A percentile compares a stretch with the other conserved stretches of the same genome.
Evolutionary conservation across 345 rosid species (phyloP).

Genomic region (Conringia planisiliqua): DNA sequence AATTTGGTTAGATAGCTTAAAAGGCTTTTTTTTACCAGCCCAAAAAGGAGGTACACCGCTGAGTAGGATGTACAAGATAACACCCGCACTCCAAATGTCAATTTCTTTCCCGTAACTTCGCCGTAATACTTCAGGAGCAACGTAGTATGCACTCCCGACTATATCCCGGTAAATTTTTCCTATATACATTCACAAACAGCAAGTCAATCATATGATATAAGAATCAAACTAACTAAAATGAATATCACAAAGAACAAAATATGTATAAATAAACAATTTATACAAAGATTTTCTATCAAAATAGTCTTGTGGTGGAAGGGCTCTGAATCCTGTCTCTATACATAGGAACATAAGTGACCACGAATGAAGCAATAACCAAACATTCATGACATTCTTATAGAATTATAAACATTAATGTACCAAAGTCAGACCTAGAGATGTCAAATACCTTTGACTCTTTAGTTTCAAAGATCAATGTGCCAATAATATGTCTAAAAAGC

Average conservation of each 20-base stretch:
- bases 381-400: neutral
- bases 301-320: neutral
- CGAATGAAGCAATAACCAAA: neutral
- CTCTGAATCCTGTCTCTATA: neutral
- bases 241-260: neutral
- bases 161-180: slow-evolving; percentile 70
- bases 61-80: slow-evolving; percentile 81
- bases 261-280: neutral
- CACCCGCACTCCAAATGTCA: slow-evolving; percentile 93
- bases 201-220: neutral
- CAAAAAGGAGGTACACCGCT: slow-evolving; percentile 96
- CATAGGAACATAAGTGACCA: neutral
- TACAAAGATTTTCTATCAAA: neutral
- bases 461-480: neutral
- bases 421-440: neutral
- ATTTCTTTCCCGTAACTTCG: slow-evolving; percentile 92
- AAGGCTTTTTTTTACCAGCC: slow-evolving; percentile 59
- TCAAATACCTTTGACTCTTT: neutral
- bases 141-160: slow-evolving; percentile 91
- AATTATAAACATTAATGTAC: neutral
- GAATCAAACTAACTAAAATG: neutral
- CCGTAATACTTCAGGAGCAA: slow-evolving; percentile 87
- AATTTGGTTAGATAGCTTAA: neutral
- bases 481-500: neutral
- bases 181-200: slow-evolving; percentile 17